Evolutionary conservation across 1,284 basidiomycete genomes (phyloP), one percentile per base, ranked within the genome.

Genomic region (Austropuccinia psidii): DNA sequence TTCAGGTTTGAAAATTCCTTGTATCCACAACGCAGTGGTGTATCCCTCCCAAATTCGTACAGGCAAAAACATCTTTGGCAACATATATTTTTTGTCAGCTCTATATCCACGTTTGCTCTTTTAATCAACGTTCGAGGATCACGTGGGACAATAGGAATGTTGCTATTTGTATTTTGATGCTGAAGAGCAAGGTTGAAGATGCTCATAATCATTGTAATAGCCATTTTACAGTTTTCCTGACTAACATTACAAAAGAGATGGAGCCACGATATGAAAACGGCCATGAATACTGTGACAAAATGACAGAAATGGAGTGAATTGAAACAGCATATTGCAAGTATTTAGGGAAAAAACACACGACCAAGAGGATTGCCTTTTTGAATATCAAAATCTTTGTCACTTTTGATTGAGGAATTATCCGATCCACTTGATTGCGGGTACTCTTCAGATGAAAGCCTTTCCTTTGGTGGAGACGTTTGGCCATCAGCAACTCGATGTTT

Each of bases 191-290:
- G 13, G 17, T 19, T 35, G 27, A 66, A 17, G 29, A 52, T 49
- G 24, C 39, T 47, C 24, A 66, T 15, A 29, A 66, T 39, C 6
- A 47, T 55, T 31, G 9, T 5, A 9, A 24, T 47, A 9, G 24
- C 50, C 24, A 17, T n/a, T n/a, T 11, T 29, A 66, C 35, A 54
- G 15, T 68, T 68, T 54, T 49, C 52, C 5, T 21, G 65, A 35
- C 50, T 55, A 5, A 68, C 50, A 37, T 55, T 35, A 52, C 62
- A 66, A 31, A 66, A 66, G 1, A 66, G 41, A 37, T 66, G 62
- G 21, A 66, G 62, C 62, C 62, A 66, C 24, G 29, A 19, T 5
- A 52, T 13, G 31, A 66, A 66, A 37, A 66, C 21, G 24, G 35
- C 35, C n/a, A 66, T n/a, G 21, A 31, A 66, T 11, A 62, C 60